phyloP scores from a whole-genome alignment of 345 rosid genomes.

The Acer negundo region DNA sequence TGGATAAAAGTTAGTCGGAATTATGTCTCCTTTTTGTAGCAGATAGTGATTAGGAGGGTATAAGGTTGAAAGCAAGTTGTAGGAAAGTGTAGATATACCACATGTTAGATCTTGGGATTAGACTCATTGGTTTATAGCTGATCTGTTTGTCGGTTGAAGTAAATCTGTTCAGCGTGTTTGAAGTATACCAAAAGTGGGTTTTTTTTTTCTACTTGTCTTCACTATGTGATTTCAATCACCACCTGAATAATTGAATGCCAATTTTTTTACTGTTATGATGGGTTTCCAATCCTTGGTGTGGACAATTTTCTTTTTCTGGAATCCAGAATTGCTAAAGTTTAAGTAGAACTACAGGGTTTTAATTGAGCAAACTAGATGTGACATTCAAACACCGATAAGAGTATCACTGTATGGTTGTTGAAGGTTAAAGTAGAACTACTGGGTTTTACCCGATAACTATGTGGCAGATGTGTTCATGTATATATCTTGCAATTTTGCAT shows the following conservation, averaged over 20 bases:
- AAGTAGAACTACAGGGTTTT: too few species aligned
- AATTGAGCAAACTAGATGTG: neutral
- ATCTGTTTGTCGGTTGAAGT: neutral
- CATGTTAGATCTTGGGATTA: neutral
- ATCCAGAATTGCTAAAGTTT: neutral
- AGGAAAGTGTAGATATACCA: neutral
- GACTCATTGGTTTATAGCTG: neutral
- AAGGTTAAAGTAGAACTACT: neutral
- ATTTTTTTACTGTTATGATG: neutral
- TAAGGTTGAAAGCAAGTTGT: neutral
- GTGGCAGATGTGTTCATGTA: neutral
- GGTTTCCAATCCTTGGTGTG: neutral
- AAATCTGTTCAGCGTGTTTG: neutral
- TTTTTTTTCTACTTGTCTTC: neutral
- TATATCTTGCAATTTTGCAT: neutral
- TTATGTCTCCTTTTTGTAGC: neutral
- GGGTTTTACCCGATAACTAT: neutral
- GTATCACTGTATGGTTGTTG: neutral
- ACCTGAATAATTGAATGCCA: neutral
- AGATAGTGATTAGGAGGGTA: neutral
- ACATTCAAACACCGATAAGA: neutral
- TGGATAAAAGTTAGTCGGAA: neutral
- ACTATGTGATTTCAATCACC: neutral
- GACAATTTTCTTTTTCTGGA: neutral
- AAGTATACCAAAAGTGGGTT: neutral